These are phyloP conservation scores for Cordyceps cateniannulata DNA, from an alignment of 2,329 filamentous ascomycete species.

Conservation along the genomic window DNA sequence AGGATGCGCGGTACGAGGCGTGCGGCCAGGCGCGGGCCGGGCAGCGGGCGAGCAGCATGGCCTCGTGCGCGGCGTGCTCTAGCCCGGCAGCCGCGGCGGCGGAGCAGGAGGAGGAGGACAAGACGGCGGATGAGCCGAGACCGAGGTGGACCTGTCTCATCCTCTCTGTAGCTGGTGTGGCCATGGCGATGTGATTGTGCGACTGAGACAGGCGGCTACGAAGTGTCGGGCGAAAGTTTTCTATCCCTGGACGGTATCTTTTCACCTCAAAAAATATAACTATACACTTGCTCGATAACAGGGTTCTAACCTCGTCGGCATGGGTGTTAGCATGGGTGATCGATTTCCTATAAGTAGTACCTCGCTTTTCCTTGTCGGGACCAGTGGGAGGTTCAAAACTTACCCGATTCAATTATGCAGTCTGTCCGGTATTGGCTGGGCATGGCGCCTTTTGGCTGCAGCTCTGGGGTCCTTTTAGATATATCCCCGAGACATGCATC, in stretches of 20 bases:
- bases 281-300: too few species aligned
- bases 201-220: background rate
- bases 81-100: background rate
- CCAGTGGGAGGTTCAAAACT: too few species aligned
- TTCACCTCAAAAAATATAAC: too few species aligned
- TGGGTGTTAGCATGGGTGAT: too few species aligned
- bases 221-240: too few species aligned
- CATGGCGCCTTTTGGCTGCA: background rate
- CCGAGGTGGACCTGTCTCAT: slow-evolving; percentile 2
- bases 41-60: slow-evolving; percentile 18
- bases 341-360: too few species aligned
- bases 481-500: background rate
- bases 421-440: background rate
- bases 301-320: too few species aligned
- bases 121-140: too few species aligned
- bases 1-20: slow-evolving; percentile 21
- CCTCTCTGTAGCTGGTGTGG: background rate
- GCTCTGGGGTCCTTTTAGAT: background rate
- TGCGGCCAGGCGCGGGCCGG: slow-evolving; percentile 24
- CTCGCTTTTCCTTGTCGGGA: too few species aligned
- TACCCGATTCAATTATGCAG: too few species aligned
- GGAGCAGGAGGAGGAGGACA: background rate
- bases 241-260: too few species aligned
- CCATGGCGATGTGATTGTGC: background rate
- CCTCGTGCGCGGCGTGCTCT: slow-evolving; percentile 18